Base-by-base conservation (phyloP, 371 early-diverging fungal species). In the Batrachochytrium dendrobatidis region DNA sequence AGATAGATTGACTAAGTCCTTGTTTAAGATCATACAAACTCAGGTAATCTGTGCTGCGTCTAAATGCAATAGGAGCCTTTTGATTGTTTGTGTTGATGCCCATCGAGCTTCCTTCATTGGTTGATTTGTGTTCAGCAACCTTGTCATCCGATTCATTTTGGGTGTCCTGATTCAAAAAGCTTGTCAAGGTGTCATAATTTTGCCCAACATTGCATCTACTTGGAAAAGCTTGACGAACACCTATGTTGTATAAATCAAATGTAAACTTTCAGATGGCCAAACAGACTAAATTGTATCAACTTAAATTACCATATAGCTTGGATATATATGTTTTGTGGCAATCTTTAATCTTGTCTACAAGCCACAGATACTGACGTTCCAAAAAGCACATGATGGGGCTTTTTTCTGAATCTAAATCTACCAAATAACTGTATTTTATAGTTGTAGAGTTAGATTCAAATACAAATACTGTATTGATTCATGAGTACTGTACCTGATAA, bases 361-460 rank as follows among this genome's bases (percentile, higher is more conserved):
- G 90, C 88, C 91, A 95, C 51, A 83, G 75, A 68, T 90, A 89
- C 63, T 91, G 94, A 59, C 84, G 84, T 44, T 90, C 87, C 33
- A 95, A 73, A 72, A 91, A 95, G 64, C 83, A 87, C 78, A 88
- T 87, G 4, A 93, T 92, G 4, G 98, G 98, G 62, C 95, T 94
- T 54, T 80, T 82, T 5, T 82, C 76, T 0, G 91, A 81, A 65
- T 89, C 89, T 20, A 91, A 71, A 43, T 92, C 94, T 43, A 91
- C 81, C 26, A 91, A 62, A 58, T 83, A 81, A 32, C 90, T 89
- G 49, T 18, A 6, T 24, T 5, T 6, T 46, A 28, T 6, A 22
- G 4, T 5, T 4, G 4, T 18, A 46, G 5, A 22, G 5, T 8
- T 17, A 18, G 7, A 46, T 5, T 46, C 7, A 46, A 46, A 5